Percentiles rank a stretch among this genome's conserved stretches.
phyloP scores from a whole-genome alignment of 1,139 yeast genomes.

The Debaryomyces sp. region DNA sequence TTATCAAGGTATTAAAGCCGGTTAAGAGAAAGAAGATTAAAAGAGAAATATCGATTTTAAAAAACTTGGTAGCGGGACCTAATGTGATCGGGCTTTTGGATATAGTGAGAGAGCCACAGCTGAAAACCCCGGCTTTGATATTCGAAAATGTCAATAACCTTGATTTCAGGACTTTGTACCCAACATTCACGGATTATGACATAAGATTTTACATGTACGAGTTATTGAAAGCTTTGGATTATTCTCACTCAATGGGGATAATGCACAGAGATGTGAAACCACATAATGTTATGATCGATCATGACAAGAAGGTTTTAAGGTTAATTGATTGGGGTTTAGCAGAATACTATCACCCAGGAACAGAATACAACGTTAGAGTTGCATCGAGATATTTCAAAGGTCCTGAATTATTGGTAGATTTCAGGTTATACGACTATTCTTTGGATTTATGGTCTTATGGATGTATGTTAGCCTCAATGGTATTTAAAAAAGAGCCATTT shows the following conservation, averaged over 20 bases:
- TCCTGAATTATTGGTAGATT: constrained; percentile 93
- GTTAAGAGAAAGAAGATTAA: constrained; percentile 95
- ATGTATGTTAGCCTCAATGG: constrained; percentile 95
- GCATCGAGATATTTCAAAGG: constrained; percentile 99
- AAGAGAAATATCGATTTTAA: constrained; percentile 90
- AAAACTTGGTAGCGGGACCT: constrained; percentile 85
- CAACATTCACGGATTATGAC: constrained; percentile 83
- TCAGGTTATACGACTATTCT: constrained; percentile 91
- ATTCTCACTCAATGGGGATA: constrained; percentile 95
- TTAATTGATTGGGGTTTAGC: constrained; percentile 99
- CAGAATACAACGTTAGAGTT: constrained; percentile 94
- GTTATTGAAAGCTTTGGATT: constrained; percentile 86
- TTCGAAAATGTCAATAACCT: constrained; percentile 90
- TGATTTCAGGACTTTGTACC: constrained; percentile 88
- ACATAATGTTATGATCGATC: constrained; percentile 98
- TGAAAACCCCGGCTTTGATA: constrained; percentile 90
- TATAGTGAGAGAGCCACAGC: constrained; percentile 85
- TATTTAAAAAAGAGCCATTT: constrained; percentile 94
- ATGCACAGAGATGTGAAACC: constrained; percentile 99
- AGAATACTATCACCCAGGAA: constrained; percentile 94
- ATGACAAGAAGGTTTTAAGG: constrained; percentile 66
- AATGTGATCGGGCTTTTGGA: constrained; percentile 82
- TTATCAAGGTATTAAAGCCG: constrained; percentile 94
- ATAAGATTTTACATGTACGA: constrained; percentile 89
- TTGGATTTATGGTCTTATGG: constrained; percentile 97